phyloP scores from a whole-genome alignment of 345 rosid genomes.

The Citrus trifoliata region DNA sequence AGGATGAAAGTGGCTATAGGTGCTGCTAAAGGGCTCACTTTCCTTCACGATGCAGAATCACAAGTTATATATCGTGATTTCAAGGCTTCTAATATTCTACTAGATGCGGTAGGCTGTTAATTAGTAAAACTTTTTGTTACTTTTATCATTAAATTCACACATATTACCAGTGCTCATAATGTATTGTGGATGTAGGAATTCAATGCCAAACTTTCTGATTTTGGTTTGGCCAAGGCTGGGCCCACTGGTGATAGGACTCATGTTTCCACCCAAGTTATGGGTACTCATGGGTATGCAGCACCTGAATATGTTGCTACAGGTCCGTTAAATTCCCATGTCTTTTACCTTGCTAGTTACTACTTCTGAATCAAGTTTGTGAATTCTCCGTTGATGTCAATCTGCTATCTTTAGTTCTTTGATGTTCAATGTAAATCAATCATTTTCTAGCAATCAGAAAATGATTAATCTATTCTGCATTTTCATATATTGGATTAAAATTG shows the following conservation, averaged over 20 bases:
- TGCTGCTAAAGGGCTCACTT: constrained; percentile 91
- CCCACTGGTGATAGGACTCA: constrained; percentile 97
- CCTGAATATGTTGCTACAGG: constrained; percentile 99
- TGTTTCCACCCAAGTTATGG: constrained; percentile 96
- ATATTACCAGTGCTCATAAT: constrained; percentile 10
- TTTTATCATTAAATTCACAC: not conserved
- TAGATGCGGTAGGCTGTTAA: constrained; percentile 60
- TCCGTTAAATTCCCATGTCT: constrained; percentile 21
- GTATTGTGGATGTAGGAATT: constrained; percentile 56
- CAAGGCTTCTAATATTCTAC: constrained; percentile 86
- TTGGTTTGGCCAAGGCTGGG: constrained; percentile 97
- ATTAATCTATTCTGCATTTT: not conserved
- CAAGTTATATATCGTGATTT: constrained; percentile 93
- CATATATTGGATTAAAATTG: not conserved
- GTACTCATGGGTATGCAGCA: constrained; percentile 96
- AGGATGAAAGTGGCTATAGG: constrained; percentile 83
- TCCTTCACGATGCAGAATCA: constrained; percentile 87
- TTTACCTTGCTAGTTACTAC: constrained; percentile 3
- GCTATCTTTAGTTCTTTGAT: not conserved
- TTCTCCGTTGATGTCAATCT: not conserved
- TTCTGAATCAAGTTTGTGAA: not conserved
- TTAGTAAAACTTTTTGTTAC: not conserved
- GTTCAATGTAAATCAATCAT: not conserved
- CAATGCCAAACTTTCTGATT: constrained; percentile 88
- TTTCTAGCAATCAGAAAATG: not conserved